phyloP scores from a whole-genome alignment of 1,284 basidiomycete species.

The Tilletia horrida region DNA sequence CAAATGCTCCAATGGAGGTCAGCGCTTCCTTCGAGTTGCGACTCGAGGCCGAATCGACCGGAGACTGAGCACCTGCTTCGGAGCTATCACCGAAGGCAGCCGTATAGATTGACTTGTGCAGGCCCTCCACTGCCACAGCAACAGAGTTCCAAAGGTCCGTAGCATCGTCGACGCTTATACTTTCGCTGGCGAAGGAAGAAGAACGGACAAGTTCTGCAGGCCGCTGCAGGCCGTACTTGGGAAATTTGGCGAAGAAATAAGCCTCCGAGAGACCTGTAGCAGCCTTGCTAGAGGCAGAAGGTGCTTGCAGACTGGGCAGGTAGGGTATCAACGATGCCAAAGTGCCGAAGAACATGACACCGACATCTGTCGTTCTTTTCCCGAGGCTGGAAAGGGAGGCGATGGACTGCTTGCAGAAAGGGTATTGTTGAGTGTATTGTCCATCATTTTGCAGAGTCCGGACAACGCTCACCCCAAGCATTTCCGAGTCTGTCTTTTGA shows the following conservation, averaged over 20 bases:
- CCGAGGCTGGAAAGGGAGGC: not conserved
- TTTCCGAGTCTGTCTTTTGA: constrained; percentile 5
- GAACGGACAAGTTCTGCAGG: not conserved
- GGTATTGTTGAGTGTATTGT: not conserved
- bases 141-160: constrained; percentile 16
- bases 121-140: not conserved
- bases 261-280: not conserved
- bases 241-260: not conserved
- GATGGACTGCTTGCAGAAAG: not conserved
- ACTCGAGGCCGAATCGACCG: not conserved
- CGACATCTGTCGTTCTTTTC: not conserved
- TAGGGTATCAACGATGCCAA: not conserved
- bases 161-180: not conserved
- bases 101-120: constrained; percentile 15
- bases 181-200: no score
- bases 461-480: not conserved
- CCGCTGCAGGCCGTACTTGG: constrained; percentile 6
- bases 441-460: no score
- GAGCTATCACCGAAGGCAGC: constrained; percentile 8
- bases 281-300: not conserved
- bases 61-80: not conserved
- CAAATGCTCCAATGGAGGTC: constrained; percentile 21
- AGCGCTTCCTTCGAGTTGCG: constrained; percentile 3
- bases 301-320: not conserved
- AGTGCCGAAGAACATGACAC: constrained; percentile 13